Base-by-base conservation (phyloP, 2,329 filamentous ascomycete genomes). In the Aspergillus sojae region DNA sequence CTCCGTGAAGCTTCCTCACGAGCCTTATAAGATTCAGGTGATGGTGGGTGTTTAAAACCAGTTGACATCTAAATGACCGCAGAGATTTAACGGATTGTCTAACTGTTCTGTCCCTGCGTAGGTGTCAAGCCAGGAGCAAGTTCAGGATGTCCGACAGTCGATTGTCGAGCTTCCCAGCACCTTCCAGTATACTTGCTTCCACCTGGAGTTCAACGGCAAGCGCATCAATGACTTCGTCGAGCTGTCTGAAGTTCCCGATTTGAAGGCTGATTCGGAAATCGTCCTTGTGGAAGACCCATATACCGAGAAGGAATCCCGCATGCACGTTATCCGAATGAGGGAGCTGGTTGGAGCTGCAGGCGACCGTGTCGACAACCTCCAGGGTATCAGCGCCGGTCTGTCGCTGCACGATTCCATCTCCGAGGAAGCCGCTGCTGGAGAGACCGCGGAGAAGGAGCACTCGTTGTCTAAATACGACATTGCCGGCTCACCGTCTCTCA, bases 121-220 rank as follows among this genome's bases (percentile, higher is more conserved):
- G 91, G 91, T 96, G 62, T 94, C 93, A 48, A 90, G 90, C 69
- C 91, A 97, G 84, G 96, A 99, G 81, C 94, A 97, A 79, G 90
- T 98, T 65, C 95, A 98, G 80, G 95, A 99, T 83, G 89, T 99
- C 72, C 92, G 95, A 70, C 95, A 98, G 81, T 94, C 94, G 66
- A 91, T 99, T 77, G 93, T 97, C 81, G 95, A 99, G 80, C 86
- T 93, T 57, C 95, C 95, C 5, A 86, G 90, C 64, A 96, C 94
- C 58, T 95, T 97, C 82, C 93, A 96, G 80, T 97, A 97, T 83
- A 96, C 95, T 59, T 99, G 95, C 84, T 99, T 99, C 83, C 95
- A 99, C 81, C 89, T 99, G 72, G 94, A 98, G 81, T 89, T 94
- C 81, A 89, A 92, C 64, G 92, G 93, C 70, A 84, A 91, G 79